These are phyloP conservation scores for Mycena citricolor DNA, from an alignment of 1,284 basidiomycete genomes.

Conservation along the genomic window DNA sequence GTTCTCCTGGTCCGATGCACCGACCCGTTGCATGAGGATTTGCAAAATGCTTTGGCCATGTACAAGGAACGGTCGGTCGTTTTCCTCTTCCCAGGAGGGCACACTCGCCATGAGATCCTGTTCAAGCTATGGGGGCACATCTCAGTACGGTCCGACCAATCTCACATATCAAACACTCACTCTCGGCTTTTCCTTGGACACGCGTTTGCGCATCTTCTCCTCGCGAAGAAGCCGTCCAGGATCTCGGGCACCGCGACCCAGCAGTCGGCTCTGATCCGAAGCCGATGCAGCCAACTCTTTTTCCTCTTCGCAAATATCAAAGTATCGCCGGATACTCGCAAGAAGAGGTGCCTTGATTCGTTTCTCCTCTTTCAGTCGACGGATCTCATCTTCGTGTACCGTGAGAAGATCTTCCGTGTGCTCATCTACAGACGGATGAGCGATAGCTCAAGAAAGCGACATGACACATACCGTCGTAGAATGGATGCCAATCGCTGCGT, in stretches of 20 bases:
- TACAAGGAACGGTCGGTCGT: constrained; percentile 79
- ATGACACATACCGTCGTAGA: constrained; percentile 68
- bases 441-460: constrained; percentile 1
- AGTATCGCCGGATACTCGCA: constrained; percentile 82
- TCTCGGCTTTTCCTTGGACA: constrained; percentile 92
- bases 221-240: constrained; percentile 82
- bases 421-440: constrained; percentile 58
- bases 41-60: constrained; percentile 84
- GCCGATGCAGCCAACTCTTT: constrained; percentile 84
- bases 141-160: constrained; percentile 5
- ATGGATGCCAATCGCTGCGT: constrained; percentile 76
- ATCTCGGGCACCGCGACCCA: constrained; percentile 78
- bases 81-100: constrained; percentile 85
- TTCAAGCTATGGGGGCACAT: constrained; percentile 63
- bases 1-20: constrained; percentile 76
- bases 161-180: constrained; percentile 46
- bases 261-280: constrained; percentile 72
- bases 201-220: constrained; percentile 96
- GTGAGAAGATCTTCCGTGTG: constrained; percentile 86
- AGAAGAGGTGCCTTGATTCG: constrained; percentile 78
- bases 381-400: constrained; percentile 88
- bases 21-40: constrained; percentile 69
- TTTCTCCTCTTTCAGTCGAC: constrained; percentile 77
- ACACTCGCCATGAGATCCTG: constrained; percentile 80
- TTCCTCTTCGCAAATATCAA: constrained; percentile 88